A percentile compares a stretch with the other conserved stretches of the same genome.
These are phyloP conservation scores for Colletotrichum lupini DNA, from an alignment of 2,329 filamentous ascomycete genomes.

Conservation along the genomic window DNA sequence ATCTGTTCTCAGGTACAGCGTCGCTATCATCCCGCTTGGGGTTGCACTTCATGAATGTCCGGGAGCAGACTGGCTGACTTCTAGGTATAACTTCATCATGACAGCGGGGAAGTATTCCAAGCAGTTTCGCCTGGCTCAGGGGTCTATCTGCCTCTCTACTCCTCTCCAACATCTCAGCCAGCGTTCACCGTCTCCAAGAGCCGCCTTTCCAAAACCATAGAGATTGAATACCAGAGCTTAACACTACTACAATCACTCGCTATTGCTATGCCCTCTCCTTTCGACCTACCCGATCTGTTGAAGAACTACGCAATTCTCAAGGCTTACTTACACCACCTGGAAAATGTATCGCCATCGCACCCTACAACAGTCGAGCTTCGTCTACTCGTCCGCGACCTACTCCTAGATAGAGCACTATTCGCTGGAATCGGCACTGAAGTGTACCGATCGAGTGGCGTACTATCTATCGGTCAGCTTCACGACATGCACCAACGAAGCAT, in stretches of 20 bases:
- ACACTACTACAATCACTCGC: slow-evolving; percentile 53
- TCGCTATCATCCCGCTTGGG: background rate
- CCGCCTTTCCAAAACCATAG: slow-evolving; percentile 36
- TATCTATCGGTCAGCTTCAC: slow-evolving; percentile 39
- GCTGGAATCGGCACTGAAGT: slow-evolving; percentile 41
- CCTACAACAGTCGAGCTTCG: slow-evolving; percentile 40
- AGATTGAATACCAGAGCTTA: slow-evolving; percentile 45
- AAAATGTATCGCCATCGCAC: slow-evolving; percentile 21
- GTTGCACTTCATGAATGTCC: background rate
- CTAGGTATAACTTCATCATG: background rate
- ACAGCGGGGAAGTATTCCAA: slow-evolving; percentile 40
- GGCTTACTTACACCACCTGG: slow-evolving; percentile 32
- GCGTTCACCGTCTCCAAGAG: slow-evolving; percentile 44
- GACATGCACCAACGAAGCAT: slow-evolving; percentile 43
- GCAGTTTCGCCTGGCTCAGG: slow-evolving; percentile 43
- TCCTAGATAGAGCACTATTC: slow-evolving; percentile 42
- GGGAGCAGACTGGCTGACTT: slow-evolving; percentile 1
- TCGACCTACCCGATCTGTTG: slow-evolving; percentile 40
- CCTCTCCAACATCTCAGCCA: slow-evolving; percentile 34
- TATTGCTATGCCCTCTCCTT: slow-evolving; percentile 46
- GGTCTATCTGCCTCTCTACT: slow-evolving; percentile 39
- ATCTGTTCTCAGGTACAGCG: too few relatives aligned
- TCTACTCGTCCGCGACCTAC: slow-evolving; percentile 41
- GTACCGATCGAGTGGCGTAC: slow-evolving; percentile 34
- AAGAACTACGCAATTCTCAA: slow-evolving; percentile 41